Evolutionary conservation across 495 filamentous ascomycete species (phyloP), one percentile per base, ranked within the genome.

Genomic region (Aspergillus ostianus): DNA sequence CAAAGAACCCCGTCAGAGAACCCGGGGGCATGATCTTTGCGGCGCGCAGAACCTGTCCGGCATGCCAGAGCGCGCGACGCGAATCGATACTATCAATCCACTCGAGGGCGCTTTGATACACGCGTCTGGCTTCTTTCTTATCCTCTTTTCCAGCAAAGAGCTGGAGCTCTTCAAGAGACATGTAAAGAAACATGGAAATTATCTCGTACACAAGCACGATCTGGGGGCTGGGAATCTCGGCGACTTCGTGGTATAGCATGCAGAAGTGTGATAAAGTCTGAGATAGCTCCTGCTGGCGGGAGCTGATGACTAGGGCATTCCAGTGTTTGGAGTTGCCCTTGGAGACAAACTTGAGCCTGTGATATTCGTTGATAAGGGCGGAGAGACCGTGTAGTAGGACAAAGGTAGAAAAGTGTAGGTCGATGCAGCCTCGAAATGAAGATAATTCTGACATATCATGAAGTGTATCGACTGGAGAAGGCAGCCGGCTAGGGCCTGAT

Each of bases 151-250:
- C 85, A 0, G 84, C 82, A 53, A 88, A 86, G 1, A 84, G 78
- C 58, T 90, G 85, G 0, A 89, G 77, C 52, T 88, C 85, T 53
- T 87, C 85, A 0, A 87, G 75, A 0, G 84, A 83, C 59, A 85
- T 79, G 67, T 87, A 75, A 0, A 88, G 70, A 60, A 84, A 77
- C 78, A 88, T 82, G 8, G 82, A 72, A 2, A 86, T 69, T 0
- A 86, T 71, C 58, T 88, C 80, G 5, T 84, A 67, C 2, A 86
- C 63, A 6, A 87, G 66, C 2, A 70, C 69, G 21, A 73, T 71
- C 51, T 77, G 70, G 12, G 70, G 65, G 8, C 66, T 56, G 17
- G 62, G 62, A 10, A 55, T 46, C 0, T 57, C 32, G 26, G 56
- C 41, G 32, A 71, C 56, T 53, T 70, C 70, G 4, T 70, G 67